Percentiles rank a stretch among this genome's conserved stretches.
These are phyloP conservation scores for Penicillium sp. DNA, from an alignment of 2,329 filamentous ascomycete species.

Conservation along the genomic window DNA sequence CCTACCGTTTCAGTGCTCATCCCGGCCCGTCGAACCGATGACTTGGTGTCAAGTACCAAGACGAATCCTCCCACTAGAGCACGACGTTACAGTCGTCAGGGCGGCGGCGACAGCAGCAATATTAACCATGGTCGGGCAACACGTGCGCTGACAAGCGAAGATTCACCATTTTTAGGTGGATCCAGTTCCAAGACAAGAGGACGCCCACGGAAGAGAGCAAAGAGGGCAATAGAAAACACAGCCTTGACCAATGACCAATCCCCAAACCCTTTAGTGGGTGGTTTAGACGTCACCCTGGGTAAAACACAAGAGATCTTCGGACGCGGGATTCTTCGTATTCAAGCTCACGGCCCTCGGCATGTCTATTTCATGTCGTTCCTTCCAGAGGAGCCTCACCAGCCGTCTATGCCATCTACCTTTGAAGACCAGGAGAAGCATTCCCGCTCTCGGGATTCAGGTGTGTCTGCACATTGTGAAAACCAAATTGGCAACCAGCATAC, in stretches of 20 bases:
- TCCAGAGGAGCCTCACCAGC: neutral
- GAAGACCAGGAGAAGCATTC: too few species aligned
- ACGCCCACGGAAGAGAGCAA: neutral
- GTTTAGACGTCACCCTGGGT: neutral
- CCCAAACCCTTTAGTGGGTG: neutral
- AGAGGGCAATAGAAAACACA: neutral
- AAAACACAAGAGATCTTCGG: neutral
- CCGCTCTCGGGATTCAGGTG: too few species aligned
- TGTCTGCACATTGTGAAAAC: too few species aligned
- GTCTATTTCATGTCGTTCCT: neutral
- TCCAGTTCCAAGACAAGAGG: neutral
- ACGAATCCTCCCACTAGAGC: neutral
- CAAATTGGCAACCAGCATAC: too few species aligned
- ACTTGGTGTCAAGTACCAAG: neutral
- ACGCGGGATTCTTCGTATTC: neutral
- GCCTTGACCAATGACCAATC: neutral
- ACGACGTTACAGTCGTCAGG: neutral
- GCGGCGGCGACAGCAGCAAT: neutral
- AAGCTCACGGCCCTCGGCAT: neutral
- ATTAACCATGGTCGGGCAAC: neutral
- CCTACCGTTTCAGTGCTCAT: neutral
- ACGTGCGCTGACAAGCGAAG: neutral
- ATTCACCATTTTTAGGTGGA: neutral
- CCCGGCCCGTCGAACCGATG: neutral
- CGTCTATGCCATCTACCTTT: neutral